A percentile compares a stretch with the other conserved stretches of the same genome.
These are phyloP conservation scores for Cornus kousa DNA, from an alignment of 148 eudicot genomes.

Conservation along the genomic window DNA sequence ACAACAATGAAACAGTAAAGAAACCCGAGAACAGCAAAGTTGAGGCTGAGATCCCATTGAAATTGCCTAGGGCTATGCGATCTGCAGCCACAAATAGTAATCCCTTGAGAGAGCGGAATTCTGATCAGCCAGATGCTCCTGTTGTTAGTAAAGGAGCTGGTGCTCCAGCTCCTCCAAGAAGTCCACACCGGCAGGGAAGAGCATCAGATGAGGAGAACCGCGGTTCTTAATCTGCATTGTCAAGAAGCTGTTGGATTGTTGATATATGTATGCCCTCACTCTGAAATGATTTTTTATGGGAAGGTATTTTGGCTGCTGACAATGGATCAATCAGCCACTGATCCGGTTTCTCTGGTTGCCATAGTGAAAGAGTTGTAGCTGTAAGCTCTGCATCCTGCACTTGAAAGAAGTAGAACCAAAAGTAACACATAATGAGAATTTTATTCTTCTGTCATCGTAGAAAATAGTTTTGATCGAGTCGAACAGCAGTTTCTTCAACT, in stretches of 20 bases:
- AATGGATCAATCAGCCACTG: conserved; percentile 11
- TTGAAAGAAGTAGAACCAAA: no score
- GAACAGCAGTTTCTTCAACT: neutral
- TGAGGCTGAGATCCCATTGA: conserved; percentile 50
- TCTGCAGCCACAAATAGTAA: conserved; percentile 52
- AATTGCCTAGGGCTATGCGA: conserved; percentile 74
- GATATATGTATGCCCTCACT: neutral
- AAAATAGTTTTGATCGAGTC: no score
- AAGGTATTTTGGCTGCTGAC: neutral
- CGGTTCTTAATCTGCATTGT: conserved; percentile 25
- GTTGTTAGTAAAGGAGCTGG: conserved; percentile 38
- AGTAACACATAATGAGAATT: no score
- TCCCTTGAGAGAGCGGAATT: conserved; percentile 60
- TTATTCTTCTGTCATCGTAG: no score
- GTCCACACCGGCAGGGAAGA: conserved; percentile 39
- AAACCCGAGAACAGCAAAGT: conserved; percentile 32
- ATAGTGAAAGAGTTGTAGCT: no score
- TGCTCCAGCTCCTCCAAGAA: conserved; percentile 45
- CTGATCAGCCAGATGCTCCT: conserved; percentile 46
- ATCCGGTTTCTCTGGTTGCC: neutral
- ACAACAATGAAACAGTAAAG: conserved; percentile 26
- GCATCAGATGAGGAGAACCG: conserved; percentile 58
- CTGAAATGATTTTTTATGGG: neutral
- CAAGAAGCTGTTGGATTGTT: neutral
- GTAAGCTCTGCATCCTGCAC: no score